These are phyloP conservation scores for Penicillium canescens DNA, from an alignment of 495 filamentous ascomycete species.

Conservation along the genomic window DNA sequence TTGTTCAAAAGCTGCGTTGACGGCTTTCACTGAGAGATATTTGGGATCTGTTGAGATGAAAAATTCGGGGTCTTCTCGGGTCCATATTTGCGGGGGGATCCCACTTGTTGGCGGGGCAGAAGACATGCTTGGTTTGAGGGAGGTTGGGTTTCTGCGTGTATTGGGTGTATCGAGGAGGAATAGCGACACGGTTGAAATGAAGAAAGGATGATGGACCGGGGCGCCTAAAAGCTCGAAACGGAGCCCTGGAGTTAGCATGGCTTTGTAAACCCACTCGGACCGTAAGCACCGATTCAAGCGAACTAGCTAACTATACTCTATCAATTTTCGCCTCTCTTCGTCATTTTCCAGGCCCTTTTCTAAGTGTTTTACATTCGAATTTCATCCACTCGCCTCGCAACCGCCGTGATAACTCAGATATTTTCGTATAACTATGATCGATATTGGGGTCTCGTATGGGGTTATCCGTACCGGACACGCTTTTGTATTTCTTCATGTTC, in stretches of 20 bases:
- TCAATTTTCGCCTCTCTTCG: too few species aligned
- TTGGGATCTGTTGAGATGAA: conserved; percentile 52
- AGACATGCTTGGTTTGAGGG: conserved; percentile 9
- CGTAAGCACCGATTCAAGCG: too few species aligned
- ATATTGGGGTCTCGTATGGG: conserved; percentile 36
- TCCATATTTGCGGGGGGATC: conserved; percentile 23
- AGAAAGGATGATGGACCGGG: too few species aligned
- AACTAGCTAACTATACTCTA: too few species aligned
- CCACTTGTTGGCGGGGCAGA: conserved; percentile 17
- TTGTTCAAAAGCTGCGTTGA: conserved; percentile 50
- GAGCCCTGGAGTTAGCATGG: too few species aligned
- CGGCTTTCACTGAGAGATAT: conserved; percentile 49
- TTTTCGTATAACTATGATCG: conserved; percentile 49
- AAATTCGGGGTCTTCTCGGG: conserved; percentile 30
- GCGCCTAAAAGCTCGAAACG: too few species aligned
- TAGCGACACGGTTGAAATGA: too few species aligned
- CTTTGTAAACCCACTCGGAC: too few species aligned
- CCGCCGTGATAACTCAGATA: conserved; percentile 40
- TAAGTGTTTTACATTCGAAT: too few species aligned
- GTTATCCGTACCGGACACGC: conserved; percentile 45
- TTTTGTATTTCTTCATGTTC: conserved; percentile 43
- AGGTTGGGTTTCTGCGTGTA: not conserved
- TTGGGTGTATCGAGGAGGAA: too few species aligned
- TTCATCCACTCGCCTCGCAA: conserved; percentile 2
- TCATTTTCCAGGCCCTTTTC: too few species aligned